Evolutionary conservation across 2,329 filamentous ascomycete genomes (phyloP), one percentile per base, ranked within the genome.

Genomic region (Calycina marina): DNA sequence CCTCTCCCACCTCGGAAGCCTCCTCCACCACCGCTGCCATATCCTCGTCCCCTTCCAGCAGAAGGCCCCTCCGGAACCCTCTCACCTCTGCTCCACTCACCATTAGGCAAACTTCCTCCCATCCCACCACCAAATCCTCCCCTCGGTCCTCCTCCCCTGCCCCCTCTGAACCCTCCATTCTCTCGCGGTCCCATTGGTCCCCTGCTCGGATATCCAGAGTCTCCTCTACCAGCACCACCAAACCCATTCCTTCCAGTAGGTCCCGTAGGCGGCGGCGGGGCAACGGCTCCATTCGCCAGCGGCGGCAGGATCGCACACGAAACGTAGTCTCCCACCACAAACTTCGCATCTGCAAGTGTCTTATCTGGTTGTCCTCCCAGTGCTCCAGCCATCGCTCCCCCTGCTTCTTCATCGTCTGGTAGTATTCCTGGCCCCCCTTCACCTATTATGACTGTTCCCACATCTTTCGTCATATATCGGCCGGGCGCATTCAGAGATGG

Each of bases 301-400:
- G 83, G 82, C 25, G 82, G 76, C 35, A 88, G 61, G 38, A 93
- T 75, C 4, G 83, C 81, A 52, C 82, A 88, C 36, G 78, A 77
- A 25, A 96, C 66, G 50, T 80, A 93, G 55, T 96, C 88, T 1
- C 88, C 88, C 40, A 90, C 78, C 8, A 93, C 78, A 48, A 93
- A 93, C 14, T 77, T 70, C 18, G 71, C 74, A 33, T 92, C 82
- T 22, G 65, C 65, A 18, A 96, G 58, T 6, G 81, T 86, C 59
- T 78, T 88, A 16, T 74, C 65, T 8, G 72, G 67, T 16, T 82
- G 75, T 4, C 68, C 68, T 18, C 63, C 63, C 33, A 69, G 55
- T 30, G 52, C 51, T 42, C 42, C 46, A 39, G 47, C 52, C 37
- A 46, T 47, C 40, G 40, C 36, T 12, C 41, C 48, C 11, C 43